Evolutionary conservation across 108 stramenopile genomes (phyloP).

Genomic region (Parietichytrium sp.): DNA sequence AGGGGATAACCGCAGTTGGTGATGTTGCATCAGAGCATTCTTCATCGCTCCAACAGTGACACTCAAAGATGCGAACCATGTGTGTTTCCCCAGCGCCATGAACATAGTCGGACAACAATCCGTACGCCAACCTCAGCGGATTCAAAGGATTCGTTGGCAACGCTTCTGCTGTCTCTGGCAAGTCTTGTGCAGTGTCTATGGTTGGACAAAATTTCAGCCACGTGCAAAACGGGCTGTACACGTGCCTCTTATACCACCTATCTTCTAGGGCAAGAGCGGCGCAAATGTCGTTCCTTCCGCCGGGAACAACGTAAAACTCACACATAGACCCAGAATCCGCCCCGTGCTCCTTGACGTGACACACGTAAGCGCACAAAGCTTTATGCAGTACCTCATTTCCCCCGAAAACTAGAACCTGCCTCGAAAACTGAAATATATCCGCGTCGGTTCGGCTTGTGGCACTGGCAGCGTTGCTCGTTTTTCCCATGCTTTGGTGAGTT

Average conservation of each 20-base stretch:
- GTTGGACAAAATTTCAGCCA: neutral
- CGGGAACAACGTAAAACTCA: neutral
- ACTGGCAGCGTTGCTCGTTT: too few relatives aligned
- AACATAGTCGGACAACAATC: conserved; percentile 6
- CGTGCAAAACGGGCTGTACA: neutral
- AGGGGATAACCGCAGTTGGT: neutral
- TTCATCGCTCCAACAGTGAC: neutral
- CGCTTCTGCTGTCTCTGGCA: neutral
- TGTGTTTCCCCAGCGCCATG: neutral
- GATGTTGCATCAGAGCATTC: neutral
- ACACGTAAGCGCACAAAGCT: too few relatives aligned
- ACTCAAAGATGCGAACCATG: neutral
- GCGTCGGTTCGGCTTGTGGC: too few relatives aligned
- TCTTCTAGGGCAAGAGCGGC: conserved; percentile 14
- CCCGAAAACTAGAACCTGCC: too few relatives aligned
- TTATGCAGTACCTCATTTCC: too few relatives aligned
- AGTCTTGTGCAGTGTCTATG: too few relatives aligned
- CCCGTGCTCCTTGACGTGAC: too few relatives aligned
- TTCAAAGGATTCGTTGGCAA: neutral
- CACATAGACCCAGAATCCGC: neutral
- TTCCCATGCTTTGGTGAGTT: too few relatives aligned
- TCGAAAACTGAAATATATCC: too few relatives aligned
- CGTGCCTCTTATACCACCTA: neutral
- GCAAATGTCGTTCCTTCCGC: conserved; percentile 8
- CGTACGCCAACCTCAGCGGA: neutral